A percentile compares a stretch with the other conserved stretches of the same genome.
phyloP scores from a whole-genome alignment of 768 basidiomycete genomes.

The Chalciporus chontae region DNA sequence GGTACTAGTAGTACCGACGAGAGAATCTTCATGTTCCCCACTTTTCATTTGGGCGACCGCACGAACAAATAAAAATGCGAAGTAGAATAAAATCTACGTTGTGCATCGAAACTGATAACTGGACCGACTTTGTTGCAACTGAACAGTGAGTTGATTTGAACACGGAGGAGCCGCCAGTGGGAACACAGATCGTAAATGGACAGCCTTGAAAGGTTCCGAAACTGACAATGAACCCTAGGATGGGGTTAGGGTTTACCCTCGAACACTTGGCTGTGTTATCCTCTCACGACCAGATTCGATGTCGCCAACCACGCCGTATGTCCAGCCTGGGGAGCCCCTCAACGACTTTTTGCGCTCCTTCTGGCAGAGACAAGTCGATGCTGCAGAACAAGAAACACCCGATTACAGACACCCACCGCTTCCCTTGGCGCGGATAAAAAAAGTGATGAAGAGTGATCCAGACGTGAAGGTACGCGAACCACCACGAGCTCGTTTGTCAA shows the following conservation, averaged over 20 bases:
- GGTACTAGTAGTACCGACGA: no score
- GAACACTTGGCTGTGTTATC: background rate
- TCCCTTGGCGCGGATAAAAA: slow-evolving; percentile 95
- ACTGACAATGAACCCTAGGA: slow-evolving; percentile 11
- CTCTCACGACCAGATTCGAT: slow-evolving; percentile 26
- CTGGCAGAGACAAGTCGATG: slow-evolving; percentile 87
- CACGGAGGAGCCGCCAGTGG: no score
- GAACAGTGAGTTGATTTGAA: no score
- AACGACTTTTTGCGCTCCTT: slow-evolving; percentile 83
- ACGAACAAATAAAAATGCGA: no score
- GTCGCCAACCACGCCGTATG: slow-evolving; percentile 53
- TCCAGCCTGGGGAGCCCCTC: slow-evolving; percentile 82
- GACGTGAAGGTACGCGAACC: slow-evolving; percentile 78
- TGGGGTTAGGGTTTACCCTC: slow-evolving; percentile 33
- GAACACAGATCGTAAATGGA: no score
- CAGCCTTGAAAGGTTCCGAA: no score
- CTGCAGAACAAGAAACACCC: slow-evolving; percentile 83
- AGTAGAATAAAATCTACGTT: no score
- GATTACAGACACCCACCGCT: slow-evolving; percentile 87
- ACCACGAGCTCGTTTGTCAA: slow-evolving; percentile 1
- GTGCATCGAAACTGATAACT: no score
- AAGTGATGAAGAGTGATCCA: slow-evolving; percentile 98
- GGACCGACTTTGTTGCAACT: no score
- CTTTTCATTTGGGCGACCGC: no score
- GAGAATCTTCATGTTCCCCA: no score